A percentile compares a stretch with the other conserved stretches of the same genome.
These are phyloP conservation scores for Sphaerulina musiva DNA, from an alignment of 2,329 filamentous ascomycete genomes.

Conservation along the genomic window DNA sequence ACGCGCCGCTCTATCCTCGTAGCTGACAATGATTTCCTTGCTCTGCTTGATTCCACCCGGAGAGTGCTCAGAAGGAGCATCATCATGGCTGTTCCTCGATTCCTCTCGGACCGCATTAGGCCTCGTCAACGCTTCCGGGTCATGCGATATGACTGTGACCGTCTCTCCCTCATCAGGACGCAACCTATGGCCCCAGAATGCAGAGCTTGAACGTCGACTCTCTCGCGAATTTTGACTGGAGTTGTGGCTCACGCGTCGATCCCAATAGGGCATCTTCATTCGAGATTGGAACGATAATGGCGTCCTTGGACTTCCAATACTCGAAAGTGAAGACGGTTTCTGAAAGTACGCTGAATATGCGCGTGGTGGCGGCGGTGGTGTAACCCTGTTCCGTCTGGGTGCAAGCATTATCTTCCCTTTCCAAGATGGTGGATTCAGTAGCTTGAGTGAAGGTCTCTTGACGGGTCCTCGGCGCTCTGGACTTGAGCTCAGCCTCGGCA, in stretches of 20 bases:
- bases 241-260: background rate
- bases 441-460: background rate
- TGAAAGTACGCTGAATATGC: background rate
- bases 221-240: background rate
- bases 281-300: background rate
- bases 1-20: constrained; percentile 4
- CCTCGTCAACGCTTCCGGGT: constrained; percentile 7
- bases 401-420: constrained; percentile 15
- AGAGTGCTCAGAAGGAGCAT: background rate
- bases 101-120: background rate
- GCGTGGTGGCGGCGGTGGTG: background rate
- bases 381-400: background rate
- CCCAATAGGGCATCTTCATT: background rate
- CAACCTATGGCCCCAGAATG: background rate
- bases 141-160: constrained; percentile 12
- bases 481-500: background rate
- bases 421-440: constrained; percentile 3
- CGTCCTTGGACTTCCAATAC: background rate
- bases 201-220: background rate
- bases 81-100: background rate
- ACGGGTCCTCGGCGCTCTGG: background rate
- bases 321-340: constrained; percentile 6
- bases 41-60: constrained; percentile 12
- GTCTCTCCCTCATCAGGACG: constrained; percentile 13
- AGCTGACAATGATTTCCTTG: constrained; percentile 10